Base-by-base conservation (phyloP, 2,329 filamentous ascomycete species). In the Alternaria arbusti region DNA sequence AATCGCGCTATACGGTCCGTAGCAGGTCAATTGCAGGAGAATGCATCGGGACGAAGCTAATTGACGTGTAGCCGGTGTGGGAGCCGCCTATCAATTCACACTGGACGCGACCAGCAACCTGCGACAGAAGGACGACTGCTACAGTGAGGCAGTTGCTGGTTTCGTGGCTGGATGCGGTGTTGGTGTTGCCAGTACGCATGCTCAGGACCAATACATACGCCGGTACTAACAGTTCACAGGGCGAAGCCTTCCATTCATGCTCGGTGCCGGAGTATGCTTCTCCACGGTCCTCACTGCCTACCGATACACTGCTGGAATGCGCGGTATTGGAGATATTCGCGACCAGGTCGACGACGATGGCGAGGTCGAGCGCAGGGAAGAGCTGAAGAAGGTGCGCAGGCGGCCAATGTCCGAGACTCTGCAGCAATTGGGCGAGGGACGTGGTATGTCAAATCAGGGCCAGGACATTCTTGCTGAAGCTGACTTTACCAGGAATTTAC, bases 41-140 rank as follows among this genome's bases (percentile, higher is more conserved):
- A 13, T 10, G 23, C 40, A 15, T 54, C 17, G 22, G 45, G 17
- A 36, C 26, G 28, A 57, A 59, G 68, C 76, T 78, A 75, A 79
- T 77, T 73, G 70, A 63, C n/a, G 49, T 68, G 57, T 72, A 94
- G 92, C 89, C 76, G 88, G 88, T 44, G 88, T 90, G 80, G 91
- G 92, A 75, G 89, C 88, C 74, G 86, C 90, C 65, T 97, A 93
- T 82, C 87, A 88, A 74, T 97, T 97, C 84, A 86, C 90, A 72
- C 90, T 87, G 73, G 87, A 86, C 72, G 91, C 92, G 54, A 86
- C 91, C 49, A 92, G 93, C 80, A 97, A 97, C 83, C 84, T 97
- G 70, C 90, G 94, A 75, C 86, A 94, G 81, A 93, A 91, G 83
- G 88, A 97, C 63, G 94, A 97, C 78, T 84, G 86, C 70, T 90